These are phyloP conservation scores for Daphne laureola DNA, from an alignment of 441 rosid species.

Conservation along the genomic window DNA sequence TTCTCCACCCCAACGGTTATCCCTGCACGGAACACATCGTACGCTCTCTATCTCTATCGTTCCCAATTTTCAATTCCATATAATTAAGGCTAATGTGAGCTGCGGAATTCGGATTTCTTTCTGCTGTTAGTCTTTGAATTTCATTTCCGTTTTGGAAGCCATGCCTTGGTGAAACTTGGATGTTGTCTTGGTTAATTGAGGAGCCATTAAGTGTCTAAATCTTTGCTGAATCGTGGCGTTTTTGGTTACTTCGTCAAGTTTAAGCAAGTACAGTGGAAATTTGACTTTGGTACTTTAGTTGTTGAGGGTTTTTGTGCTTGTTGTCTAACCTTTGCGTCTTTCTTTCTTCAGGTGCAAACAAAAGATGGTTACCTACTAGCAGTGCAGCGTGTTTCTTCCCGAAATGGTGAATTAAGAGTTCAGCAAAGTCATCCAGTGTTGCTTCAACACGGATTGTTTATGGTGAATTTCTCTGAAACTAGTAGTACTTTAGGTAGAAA, in stretches of 20 bases:
- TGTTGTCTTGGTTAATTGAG: background rate
- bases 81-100: background rate
- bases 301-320: background rate
- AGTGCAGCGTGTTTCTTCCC: conserved; percentile 76
- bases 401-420: conserved; percentile 18
- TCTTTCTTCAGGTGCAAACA: conserved; percentile 49
- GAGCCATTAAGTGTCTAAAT: too few relatives aligned
- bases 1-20: conserved; percentile 62
- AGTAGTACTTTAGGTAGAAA: too few relatives aligned
- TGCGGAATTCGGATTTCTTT: background rate
- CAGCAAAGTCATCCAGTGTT: conserved; percentile 57
- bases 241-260: background rate
- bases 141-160: background rate
- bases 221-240: background rate
- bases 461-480: conserved; percentile 6
- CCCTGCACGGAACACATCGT: conserved; percentile 74
- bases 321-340: background rate
- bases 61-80: background rate
- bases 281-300: background rate
- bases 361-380: conserved; percentile 73
- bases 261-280: background rate
- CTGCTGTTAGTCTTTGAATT: background rate
- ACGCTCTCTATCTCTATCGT: conserved; percentile 16
- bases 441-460: conserved; percentile 64
- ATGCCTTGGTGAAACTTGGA: background rate